A percentile compares a stretch with the other conserved stretches of the same genome.
Evolutionary conservation across 495 filamentous ascomycete species (phyloP).

Genomic region (Talaromyces stipitatus): DNA sequence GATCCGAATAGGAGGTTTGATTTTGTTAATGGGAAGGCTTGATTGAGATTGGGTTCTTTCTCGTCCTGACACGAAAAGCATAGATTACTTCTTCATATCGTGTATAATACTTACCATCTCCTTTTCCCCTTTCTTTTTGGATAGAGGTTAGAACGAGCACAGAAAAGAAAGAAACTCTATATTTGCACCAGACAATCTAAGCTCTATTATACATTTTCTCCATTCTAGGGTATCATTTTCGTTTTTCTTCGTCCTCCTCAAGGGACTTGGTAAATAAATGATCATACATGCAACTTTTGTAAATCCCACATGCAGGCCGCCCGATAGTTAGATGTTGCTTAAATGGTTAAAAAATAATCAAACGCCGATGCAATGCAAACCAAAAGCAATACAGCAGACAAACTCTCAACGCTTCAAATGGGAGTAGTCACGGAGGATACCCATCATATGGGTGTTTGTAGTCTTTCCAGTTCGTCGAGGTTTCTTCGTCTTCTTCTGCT

Average conservation of each 20-base stretch:
- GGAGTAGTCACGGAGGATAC: constrained; percentile 78
- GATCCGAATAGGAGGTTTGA: constrained; percentile 8
- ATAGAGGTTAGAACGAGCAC: background rate
- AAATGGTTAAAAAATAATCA: background rate
- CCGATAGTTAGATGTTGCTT: background rate
- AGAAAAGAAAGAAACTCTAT: background rate
- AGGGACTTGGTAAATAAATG: background rate
- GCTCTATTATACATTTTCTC: background rate
- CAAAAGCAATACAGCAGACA: background rate
- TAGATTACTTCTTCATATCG: constrained; percentile 2
- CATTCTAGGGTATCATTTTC: background rate
- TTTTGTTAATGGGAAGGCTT: constrained; percentile 32
- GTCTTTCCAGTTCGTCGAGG: constrained; percentile 69
- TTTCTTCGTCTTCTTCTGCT: constrained; percentile 55
- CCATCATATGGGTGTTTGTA: constrained; percentile 89
- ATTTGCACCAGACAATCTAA: background rate
- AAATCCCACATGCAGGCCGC: background rate
- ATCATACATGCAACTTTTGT: background rate
- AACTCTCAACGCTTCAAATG: constrained; percentile 41
- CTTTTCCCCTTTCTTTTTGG: constrained; percentile 4
- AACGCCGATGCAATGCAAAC: constrained; percentile 6
- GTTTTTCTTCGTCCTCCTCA: background rate
- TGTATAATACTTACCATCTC: constrained; percentile 2
- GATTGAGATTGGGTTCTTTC: constrained; percentile 9
- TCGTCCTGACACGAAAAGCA: background rate